Conservation (phyloP, 192 early-diverging fungal species). For the Ambispora gerdemannii region DNA sequence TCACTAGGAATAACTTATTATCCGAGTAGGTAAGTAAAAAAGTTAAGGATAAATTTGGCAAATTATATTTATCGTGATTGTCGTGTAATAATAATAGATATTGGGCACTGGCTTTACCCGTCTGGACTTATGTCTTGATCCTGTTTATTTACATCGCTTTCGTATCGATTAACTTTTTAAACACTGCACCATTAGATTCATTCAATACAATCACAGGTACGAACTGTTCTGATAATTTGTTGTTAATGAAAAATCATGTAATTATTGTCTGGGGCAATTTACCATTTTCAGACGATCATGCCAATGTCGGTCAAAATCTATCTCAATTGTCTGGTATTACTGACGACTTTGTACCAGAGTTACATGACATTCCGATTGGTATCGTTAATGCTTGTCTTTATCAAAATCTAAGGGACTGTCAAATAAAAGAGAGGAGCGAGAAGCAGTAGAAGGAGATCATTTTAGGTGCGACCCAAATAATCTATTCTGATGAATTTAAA, state of each 20-base stretch:
- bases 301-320: constrained; percentile 43
- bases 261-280: neutral
- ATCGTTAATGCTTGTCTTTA: constrained; percentile 72
- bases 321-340: constrained; percentile 42
- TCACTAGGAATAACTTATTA: constrained; percentile 79
- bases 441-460: too few species aligned
- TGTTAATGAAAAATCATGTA: neutral
- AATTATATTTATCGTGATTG: neutral
- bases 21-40: constrained; percentile 59
- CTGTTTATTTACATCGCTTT: constrained; percentile 73
- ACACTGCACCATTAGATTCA: constrained; percentile 72
- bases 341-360: constrained; percentile 55
- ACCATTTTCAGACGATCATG: constrained; percentile 48
- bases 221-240: constrained; percentile 16
- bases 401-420: constrained; percentile 52
- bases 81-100: constrained; percentile 44
- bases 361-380: constrained; percentile 66
- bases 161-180: constrained; percentile 73
- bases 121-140: constrained; percentile 71
- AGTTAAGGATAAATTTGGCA: neutral
- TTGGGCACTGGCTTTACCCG: constrained; percentile 80
- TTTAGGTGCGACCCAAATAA: too few species aligned
- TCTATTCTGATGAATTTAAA: too few species aligned
- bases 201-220: constrained; percentile 72
- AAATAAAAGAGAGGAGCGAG: too few species aligned